Base-by-base conservation (phyloP, 1,139 yeast species). In the Blastobotrys raffinosifermentans region DNA sequence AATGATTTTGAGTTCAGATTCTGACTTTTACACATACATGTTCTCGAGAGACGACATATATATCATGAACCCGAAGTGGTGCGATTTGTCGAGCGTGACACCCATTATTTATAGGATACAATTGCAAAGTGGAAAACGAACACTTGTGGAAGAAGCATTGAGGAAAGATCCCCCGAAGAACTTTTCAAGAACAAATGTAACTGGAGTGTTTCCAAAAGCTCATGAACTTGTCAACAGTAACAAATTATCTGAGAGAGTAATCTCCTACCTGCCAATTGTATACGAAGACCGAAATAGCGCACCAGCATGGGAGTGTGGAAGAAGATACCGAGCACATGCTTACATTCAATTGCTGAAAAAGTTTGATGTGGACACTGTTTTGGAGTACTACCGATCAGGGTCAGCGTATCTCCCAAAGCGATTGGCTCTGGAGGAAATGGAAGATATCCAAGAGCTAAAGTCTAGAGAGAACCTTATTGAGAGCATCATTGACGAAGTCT, bases 21-120 rank as follows among this genome's bases (percentile, higher is more conserved):
- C 48, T n/a, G 48, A 45, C 26, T 45, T 44, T 25, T 45, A 34
- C 29, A 39, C 47, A 2, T 40, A 38, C 32, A 17, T 19, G 17
- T 40, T 40, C 26, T 17, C 26, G 9, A 21, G 32, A 3, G 13
- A 9, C 2, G 17, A 27, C 2, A 27, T 29, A 8, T 13, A 17
- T 23, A 6, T 39, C 26, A 25, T 39, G 25, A 17, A 14, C 17
- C 31, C 36, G 7, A 26, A 23, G 10, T 18, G n/a, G 11, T 29
- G 37, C 15, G 32, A 35, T 25, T 34, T 38, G 13, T 7, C 15
- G 19, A 30, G 32, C 16, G 18, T 9, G 4, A 30, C 32, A n/a
- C 32, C 18, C 13, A 18, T 30, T 6, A 8, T 30, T n/a, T 30
- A 30, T 19, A 16, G 19, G 32, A 19, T 19, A 5, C 19, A 30